These are phyloP conservation scores for Tolypocladium endophyticum DNA, from an alignment of 2,329 filamentous ascomycete genomes.

Conservation along the genomic window DNA sequence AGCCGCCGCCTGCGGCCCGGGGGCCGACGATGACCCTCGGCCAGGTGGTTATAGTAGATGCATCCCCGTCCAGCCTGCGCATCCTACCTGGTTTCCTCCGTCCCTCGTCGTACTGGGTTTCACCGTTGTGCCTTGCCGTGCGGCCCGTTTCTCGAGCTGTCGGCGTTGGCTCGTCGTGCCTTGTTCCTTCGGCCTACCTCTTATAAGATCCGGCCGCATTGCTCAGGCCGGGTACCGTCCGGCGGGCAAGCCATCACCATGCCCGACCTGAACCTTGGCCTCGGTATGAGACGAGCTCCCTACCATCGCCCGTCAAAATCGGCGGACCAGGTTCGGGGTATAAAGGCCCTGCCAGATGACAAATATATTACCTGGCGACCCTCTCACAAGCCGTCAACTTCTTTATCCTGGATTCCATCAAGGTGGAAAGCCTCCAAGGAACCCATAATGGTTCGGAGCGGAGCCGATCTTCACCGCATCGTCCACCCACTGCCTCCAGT, in stretches of 20 bases:
- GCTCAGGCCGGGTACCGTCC: not conserved
- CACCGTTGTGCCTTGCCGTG: not conserved
- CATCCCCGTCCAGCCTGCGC: not conserved
- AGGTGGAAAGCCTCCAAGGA: not conserved
- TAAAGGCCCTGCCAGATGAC: not conserved
- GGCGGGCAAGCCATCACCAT: not conserved
- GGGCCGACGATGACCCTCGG: not conserved
- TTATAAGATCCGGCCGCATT: not conserved
- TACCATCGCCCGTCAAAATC: constrained; percentile 1
- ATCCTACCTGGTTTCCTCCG: not conserved
- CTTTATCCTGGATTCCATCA: constrained; percentile 1
- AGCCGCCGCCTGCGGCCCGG: not conserved
- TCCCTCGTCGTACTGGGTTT: not conserved
- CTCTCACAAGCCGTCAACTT: not conserved
- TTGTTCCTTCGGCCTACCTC: too few species aligned
- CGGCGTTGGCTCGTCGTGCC: too few species aligned
- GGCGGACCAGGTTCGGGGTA: not conserved
- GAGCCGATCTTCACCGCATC: constrained; percentile 28
- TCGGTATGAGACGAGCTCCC: not conserved
- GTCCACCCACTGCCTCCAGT: constrained; percentile 25
- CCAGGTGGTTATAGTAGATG: not conserved
- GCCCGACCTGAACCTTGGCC: not conserved
- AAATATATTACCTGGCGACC: not conserved
- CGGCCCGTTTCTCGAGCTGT: not conserved
- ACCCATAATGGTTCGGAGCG: constrained; percentile 19